Base-by-base conservation (phyloP, 768 basidiomycete species). In the Pleurotus ostreatus region DNA sequence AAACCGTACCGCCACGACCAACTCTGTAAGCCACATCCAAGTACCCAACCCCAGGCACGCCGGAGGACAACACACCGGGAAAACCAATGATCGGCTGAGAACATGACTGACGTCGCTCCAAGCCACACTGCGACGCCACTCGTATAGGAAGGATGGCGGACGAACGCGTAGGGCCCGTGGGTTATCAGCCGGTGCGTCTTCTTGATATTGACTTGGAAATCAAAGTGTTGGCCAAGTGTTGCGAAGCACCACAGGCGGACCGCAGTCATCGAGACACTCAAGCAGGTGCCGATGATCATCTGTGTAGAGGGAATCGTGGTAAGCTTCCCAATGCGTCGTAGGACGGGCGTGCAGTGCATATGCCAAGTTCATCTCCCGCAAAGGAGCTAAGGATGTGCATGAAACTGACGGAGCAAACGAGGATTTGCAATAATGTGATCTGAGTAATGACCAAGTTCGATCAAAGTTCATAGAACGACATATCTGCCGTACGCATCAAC, bases 111-210 rank as follows among this genome's bases (percentile, higher is more conserved):
- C 9, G 41, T 22, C 5, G n/a, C n/a, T 5, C 38, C 51, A 15
- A 53, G 18, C 37, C 13, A 39, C 9, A 40, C 26, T 2, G 23
- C 4, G 4, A 18, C 2, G 9, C 3, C 38, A 12, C n/a, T 18
- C 16, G 37, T 41, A 23, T 52, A 52, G 15, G 51, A 52, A 20
- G 39, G 51, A 41, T 43, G 51, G 37, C 51, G 51, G 3, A 53
- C 37, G 16, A 38, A 13, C 2, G 39, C n/a, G 23, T 53, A 53
- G 18, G 51, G 39, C 4, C 51, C 51, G 15, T 11, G 15, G 2
- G 51, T 53, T 22, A 53, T 53, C 18, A 53, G 51, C 25, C 38
- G 18, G 7, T 53, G 51, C 6, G 38, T 53, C 13, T 39, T 40
- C 9, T 39, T 37, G 18, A 53, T 53, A 39, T 15, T 41, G 16